A percentile compares a stretch with the other conserved stretches of the same genome.
Evolutionary conservation across 2,329 filamentous ascomycete genomes (phyloP).

Genomic region (Aspergillus sp.): DNA sequence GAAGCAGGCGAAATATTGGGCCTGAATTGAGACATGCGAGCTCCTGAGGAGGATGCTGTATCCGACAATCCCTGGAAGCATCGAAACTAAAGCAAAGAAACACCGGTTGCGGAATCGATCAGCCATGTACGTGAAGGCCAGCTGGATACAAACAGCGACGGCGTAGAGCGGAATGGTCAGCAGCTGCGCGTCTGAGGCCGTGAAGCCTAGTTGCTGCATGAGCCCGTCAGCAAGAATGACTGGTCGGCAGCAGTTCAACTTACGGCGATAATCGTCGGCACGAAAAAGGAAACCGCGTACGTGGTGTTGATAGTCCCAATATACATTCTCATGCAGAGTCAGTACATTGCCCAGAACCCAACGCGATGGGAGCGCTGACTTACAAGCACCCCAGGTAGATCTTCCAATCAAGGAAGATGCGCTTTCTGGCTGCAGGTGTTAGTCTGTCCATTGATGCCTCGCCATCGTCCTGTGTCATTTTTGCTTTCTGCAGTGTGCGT

Average conservation of each 20-base stretch:
- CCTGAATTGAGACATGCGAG: slow-evolving; percentile 46
- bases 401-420: slow-evolving; percentile 46
- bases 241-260: background rate
- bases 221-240: background rate
- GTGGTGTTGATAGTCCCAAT: slow-evolving; percentile 59
- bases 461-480: slow-evolving; percentile 35
- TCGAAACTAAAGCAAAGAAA: slow-evolving; percentile 54
- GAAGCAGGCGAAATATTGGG: slow-evolving; percentile 57
- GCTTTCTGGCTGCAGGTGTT: slow-evolving; percentile 47
- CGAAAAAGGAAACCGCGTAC: slow-evolving; percentile 46
- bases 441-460: slow-evolving; percentile 54
- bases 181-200: slow-evolving; percentile 51
- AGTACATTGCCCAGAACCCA: background rate
- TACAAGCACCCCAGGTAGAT: slow-evolving; percentile 35
- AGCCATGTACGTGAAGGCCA: slow-evolving; percentile 51
- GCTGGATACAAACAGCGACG: slow-evolving; percentile 61
- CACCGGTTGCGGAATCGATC: slow-evolving; percentile 55
- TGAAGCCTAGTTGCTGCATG: slow-evolving; percentile 53
- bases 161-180: slow-evolving; percentile 58
- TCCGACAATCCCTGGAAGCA: slow-evolving; percentile 52
- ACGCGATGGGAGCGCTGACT: background rate
- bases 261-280: slow-evolving; percentile 40
- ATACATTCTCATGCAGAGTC: slow-evolving; percentile 55
- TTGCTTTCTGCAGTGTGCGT: background rate
- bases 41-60: slow-evolving; percentile 57